Evolutionary conservation across 108 stramenopile genomes (phyloP).

Genomic region (Aureococcus anophagefferens): DNA sequence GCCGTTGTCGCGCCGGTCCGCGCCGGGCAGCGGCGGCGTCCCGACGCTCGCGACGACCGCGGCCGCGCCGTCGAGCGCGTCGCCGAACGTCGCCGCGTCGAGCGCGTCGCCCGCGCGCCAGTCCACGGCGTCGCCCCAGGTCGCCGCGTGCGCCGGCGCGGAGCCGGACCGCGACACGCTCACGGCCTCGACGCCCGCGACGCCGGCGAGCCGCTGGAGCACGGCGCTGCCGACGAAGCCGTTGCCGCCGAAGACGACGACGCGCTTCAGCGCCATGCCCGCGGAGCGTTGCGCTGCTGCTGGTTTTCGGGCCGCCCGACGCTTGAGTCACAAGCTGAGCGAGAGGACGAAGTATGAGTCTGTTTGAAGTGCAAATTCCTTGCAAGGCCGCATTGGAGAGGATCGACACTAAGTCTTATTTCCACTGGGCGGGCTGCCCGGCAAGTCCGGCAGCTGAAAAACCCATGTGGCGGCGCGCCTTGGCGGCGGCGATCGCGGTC

Average conservation of each 20-base stretch:
- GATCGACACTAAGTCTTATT: no score
- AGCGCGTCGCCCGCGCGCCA: background rate
- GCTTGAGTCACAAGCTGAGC: no score
- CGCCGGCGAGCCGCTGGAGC: background rate
- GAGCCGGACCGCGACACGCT: background rate
- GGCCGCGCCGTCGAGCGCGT: background rate
- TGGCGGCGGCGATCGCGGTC: no score
- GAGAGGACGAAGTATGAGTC: no score
- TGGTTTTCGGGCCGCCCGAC: no score
- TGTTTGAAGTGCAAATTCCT: no score
- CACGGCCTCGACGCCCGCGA: background rate
- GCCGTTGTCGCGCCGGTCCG: background rate
- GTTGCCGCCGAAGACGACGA: constrained; percentile 1
- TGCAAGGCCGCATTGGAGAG: no score
- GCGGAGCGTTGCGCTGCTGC: no score
- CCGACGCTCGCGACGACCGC: background rate
- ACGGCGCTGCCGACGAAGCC: background rate
- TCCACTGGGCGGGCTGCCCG: no score
- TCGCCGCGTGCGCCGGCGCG: background rate
- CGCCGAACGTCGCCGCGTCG: background rate
- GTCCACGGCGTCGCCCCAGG: background rate
- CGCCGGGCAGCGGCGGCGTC: background rate
- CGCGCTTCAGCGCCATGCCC: no score
- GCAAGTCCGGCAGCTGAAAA: no score
- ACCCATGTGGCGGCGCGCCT: no score